Evolutionary conservation across 352 stramenopile species (phyloP).

Genomic region (Globisporangium solare): DNA sequence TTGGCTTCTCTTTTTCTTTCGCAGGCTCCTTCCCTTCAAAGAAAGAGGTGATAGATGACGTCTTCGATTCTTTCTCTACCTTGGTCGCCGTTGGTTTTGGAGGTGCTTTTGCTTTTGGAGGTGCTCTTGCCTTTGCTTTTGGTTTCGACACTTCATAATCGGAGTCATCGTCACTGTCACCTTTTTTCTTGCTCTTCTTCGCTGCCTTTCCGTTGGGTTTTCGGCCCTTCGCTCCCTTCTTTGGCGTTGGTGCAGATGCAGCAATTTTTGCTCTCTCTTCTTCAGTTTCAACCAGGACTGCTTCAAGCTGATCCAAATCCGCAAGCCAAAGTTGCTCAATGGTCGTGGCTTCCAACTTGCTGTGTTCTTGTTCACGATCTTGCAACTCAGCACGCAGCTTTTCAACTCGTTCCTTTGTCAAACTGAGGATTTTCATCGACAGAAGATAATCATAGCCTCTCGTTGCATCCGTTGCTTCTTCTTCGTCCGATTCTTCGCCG

Average conservation of each 20-base stretch:
- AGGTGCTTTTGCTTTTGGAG: slow-evolving; percentile 16
- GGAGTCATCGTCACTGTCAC: slow-evolving; percentile 46
- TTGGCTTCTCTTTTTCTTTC: slow-evolving; percentile 11
- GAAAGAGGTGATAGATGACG: slow-evolving; percentile 39
- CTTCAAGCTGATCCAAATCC: slow-evolving; percentile 90
- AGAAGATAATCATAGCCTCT: slow-evolving; percentile 94
- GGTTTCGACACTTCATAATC: slow-evolving; percentile 51
- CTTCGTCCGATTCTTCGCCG: slow-evolving; percentile 47
- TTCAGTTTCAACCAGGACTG: slow-evolving; percentile 64
- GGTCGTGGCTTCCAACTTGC: slow-evolving; percentile 69
- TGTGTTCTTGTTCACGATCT: slow-evolving; percentile 83
- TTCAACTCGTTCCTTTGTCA: slow-evolving; percentile 93
- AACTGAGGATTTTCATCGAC: slow-evolving; percentile 92
- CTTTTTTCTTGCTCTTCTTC: slow-evolving; percentile 38
- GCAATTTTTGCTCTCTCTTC: slow-evolving; percentile 45
- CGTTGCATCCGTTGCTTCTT: slow-evolving; percentile 36
- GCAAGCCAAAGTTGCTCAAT: slow-evolving; percentile 90
- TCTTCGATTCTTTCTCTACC: slow-evolving; percentile 24
- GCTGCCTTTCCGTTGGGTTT: slow-evolving; percentile 45
- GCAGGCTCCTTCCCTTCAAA: slow-evolving; percentile 33
- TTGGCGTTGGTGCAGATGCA: slow-evolving; percentile 54
- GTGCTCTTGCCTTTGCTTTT: slow-evolving; percentile 42
- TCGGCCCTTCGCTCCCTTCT: slow-evolving; percentile 34
- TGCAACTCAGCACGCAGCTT: slow-evolving; percentile 86
- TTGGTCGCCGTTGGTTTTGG: slow-evolving; percentile 19